Conservation (phyloP, 2,329 filamentous ascomycete genomes). For the Fusarium palustre region DNA sequence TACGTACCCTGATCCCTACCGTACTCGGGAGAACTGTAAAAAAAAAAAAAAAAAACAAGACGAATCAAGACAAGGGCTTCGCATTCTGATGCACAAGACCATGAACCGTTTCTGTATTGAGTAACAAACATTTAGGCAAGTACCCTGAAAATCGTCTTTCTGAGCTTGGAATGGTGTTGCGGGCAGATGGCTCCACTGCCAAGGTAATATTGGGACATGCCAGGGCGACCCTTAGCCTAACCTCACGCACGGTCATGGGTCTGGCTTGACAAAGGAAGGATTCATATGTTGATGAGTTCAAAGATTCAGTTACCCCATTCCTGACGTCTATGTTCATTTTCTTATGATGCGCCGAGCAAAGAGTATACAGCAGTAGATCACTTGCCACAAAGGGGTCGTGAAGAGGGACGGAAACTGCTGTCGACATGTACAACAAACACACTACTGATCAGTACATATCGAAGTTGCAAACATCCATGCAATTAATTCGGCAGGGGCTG, state of each 20-base stretch:
- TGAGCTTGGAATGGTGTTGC: conserved; percentile 42
- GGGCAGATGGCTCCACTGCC: conserved; percentile 42
- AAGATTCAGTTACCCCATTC: conserved; percentile 24
- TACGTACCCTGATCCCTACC: conserved; percentile 15
- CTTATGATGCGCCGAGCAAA: conserved; percentile 8
- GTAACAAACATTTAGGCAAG: conserved; percentile 11
- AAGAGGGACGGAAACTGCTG: conserved; percentile 12
- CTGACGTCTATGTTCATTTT: conserved; percentile 28
- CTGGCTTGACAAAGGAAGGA: conserved; percentile 23
- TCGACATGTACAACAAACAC: conserved; percentile 12
- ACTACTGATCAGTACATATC: conserved; percentile 25
- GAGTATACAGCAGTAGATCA: conserved; percentile 13
- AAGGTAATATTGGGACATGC: conserved; percentile 34
- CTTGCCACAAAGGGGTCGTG: conserved; percentile 20
- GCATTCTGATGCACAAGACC: conserved; percentile 1
- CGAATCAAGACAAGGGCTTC: neutral
- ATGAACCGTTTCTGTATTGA: conserved; percentile 7
- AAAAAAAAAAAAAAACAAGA: too few species aligned
- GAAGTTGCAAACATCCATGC: conserved; percentile 30
- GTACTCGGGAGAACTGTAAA: conserved; percentile 1
- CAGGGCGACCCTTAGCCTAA: conserved; percentile 39
- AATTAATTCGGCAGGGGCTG: conserved; percentile 3
- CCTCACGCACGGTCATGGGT: conserved; percentile 42
- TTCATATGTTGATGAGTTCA: conserved; percentile 22
- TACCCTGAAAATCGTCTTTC: conserved; percentile 37